Evolutionary conservation across 2,329 filamentous ascomycete genomes (phyloP), one percentile per base, ranked within the genome.

Genomic region (Beauveria scarabaeidicola): DNA sequence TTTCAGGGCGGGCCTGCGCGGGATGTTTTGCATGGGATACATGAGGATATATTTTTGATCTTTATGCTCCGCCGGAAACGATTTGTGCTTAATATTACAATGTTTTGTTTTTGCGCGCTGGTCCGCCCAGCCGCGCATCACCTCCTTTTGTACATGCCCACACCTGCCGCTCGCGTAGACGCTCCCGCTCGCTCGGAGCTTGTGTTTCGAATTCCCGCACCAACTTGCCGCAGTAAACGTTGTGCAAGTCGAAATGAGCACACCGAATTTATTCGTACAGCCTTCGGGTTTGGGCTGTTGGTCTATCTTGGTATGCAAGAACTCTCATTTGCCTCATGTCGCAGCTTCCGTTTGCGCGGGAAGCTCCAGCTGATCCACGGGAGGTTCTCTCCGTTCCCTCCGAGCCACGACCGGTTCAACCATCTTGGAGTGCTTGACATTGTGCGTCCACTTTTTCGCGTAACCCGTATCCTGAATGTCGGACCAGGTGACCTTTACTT

Each of bases 401-500:
- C 11, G 32, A 36, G 32, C 61, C 25, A 58, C 46, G 41, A 57
- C 56, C 13, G 27, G 4, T 15, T 63, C 60, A 27, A 80, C 68
- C 36, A 77, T 63, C 10, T 47, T 13, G 4, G 73, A 68, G 64
- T 85, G 82, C n/a, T 68, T 71, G 63, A 85, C 81, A 59, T 84
- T 85, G 8, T 65, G 62, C 8, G 81, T 69, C 82, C 82, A 85
- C 19, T 67, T 61, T 64, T 70, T 62, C 0, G 81, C 82, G 61
- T 75, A 78, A 36, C 75, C 69, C 61, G 69, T 73, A 63, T 84
- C 80, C 60, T 72, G 66, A 56, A 76, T 73, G 63, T 82, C 75
- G 23, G 72, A 69, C 82, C 82, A 85, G 69, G 72, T 81, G 38
- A 85, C 72, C 6, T 74, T 79, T 0, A 78, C 77, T 27, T 68